phyloP scores from a whole-genome alignment of 2,329 filamentous ascomycete genomes.

The Exophiala aquamarina region DNA sequence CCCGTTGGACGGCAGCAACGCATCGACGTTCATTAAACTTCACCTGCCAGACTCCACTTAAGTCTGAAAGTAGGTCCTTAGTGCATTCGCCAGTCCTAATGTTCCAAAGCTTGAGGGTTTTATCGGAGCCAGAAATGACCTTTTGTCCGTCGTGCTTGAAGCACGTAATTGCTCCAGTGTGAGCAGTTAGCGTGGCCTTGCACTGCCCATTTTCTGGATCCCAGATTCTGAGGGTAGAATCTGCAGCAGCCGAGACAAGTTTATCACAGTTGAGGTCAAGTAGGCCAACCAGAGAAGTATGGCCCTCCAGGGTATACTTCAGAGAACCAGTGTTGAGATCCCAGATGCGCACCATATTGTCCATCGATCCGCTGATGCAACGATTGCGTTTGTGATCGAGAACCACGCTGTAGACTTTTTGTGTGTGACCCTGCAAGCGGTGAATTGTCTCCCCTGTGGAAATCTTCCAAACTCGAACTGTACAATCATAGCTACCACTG shows the following conservation, averaged over 20 bases:
- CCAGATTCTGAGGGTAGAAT: conserved; percentile 95
- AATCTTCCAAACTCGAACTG: conserved; percentile 94
- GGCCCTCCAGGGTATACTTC: conserved; percentile 87
- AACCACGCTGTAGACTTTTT: conserved; percentile 97
- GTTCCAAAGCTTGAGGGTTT: conserved; percentile 98
- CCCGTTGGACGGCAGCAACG: conserved; percentile 92
- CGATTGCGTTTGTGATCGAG: conserved; percentile 87
- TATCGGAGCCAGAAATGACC: conserved; percentile 92
- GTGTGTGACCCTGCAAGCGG: conserved; percentile 78
- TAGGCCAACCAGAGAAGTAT: conserved; percentile 86
- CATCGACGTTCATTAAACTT: conserved; percentile 95
- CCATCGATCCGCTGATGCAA: conserved; percentile 98
- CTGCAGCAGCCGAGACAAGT: conserved; percentile 90
- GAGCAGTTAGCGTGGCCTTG: conserved; percentile 84
- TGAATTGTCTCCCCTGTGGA: conserved; percentile 89
- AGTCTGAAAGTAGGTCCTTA: conserved; percentile 85
- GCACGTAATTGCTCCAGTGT: conserved; percentile 96
- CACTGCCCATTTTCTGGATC: conserved; percentile 91
- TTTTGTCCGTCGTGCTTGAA: conserved; percentile 98
- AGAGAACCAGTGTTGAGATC: conserved; percentile 82
- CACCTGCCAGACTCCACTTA: conserved; percentile 98
- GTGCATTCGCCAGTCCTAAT: conserved; percentile 88
- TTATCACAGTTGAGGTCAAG: conserved; percentile 86
- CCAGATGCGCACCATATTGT: conserved; percentile 97
- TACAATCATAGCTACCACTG: conserved; percentile 94